phyloP scores from a whole-genome alignment of 306 rosid species.

The Malus sieversii region DNA sequence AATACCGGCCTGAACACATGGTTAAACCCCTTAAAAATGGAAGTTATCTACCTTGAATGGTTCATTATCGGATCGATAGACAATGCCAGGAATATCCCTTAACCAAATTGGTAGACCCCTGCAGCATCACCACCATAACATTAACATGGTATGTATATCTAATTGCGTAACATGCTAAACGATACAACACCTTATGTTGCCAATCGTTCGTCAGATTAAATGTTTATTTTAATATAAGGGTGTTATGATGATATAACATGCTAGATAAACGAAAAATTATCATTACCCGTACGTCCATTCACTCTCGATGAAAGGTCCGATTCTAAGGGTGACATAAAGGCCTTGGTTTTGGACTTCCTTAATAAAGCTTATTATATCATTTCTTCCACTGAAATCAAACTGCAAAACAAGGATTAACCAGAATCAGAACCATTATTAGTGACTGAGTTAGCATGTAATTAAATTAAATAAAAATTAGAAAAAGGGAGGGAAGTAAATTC shows the following conservation, averaged over 20 bases:
- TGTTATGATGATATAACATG: no score
- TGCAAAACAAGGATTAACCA: slow-evolving; percentile 19
- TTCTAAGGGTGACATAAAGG: slow-evolving; percentile 61
- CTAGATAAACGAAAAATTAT: background rate
- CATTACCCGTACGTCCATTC: slow-evolving; percentile 74
- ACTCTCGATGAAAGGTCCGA: slow-evolving; percentile 86
- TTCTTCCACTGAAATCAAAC: slow-evolving; percentile 67
- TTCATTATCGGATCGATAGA: slow-evolving; percentile 64
- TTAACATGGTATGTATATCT: background rate
- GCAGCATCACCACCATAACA: slow-evolving; percentile 3
- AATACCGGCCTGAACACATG: no score
- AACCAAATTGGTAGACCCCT: slow-evolving; percentile 88
- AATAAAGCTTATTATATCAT: slow-evolving; percentile 54
- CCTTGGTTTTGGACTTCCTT: slow-evolving; percentile 75
- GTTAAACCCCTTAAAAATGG: background rate
- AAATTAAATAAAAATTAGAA: background rate
- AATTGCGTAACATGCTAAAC: background rate
- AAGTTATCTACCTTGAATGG: slow-evolving; percentile 58
- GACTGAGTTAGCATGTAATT: background rate
- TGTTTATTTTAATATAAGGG: no score
- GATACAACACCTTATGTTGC: no score
- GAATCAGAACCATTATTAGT: no score
- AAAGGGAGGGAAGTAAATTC: background rate
- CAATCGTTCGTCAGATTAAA: no score
- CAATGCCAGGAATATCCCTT: slow-evolving; percentile 60